Evolutionary conservation across 2,329 filamentous ascomycete genomes (phyloP), one percentile per base, ranked within the genome.

Genomic region (Sporothrix euskadiensis): DNA sequence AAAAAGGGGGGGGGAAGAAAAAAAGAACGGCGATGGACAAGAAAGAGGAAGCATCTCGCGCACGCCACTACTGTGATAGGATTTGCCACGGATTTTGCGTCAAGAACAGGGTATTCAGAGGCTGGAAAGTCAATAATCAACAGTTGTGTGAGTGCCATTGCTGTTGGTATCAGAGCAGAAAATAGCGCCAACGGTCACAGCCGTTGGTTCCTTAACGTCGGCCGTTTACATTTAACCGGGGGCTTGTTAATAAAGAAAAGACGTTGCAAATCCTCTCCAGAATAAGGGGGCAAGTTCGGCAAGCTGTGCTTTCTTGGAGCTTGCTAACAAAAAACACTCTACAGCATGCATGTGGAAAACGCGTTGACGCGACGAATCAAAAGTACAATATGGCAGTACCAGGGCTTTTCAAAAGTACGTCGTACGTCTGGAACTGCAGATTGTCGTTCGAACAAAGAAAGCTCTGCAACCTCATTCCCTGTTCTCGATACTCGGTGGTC

Each of bases 101-200:
- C 22, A 12, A 12, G 8, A 30, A n/a, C 52, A 8, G 19, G 22
- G 14, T 12, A 9, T 19, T 12, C 14, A 52, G 47, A 12, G n/a
- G n/a, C 3, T 56, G n/a, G n/a, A 10, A n/a, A n/a, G n/a, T 52
- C 16, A n/a, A 8, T 4, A 26, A 30, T 59, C 30, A 35, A 35
- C 56, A 59, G 26, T 1, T 26, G 26, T 26, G 8, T 10, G n/a
- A 4, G 22, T 26, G 22, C 22, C 10, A 26, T 52, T 52, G 52
- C 30, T 59, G 56, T 44, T 66, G 39, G 39, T 47, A 30, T 8
- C 61, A 47, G 32, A 41, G n/a, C 8, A 63, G 12, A n/a, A 35
- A 68, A 32, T 52, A 69, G 66, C 66, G 66, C 66, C 66, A 69
- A 69, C 66, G 66, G 66, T 8, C 35, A 19, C 22, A 19, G 14